Evolutionary conservation across 2,329 filamentous ascomycete genomes (phyloP).

Genomic region (Aspergillus clavatus): DNA sequence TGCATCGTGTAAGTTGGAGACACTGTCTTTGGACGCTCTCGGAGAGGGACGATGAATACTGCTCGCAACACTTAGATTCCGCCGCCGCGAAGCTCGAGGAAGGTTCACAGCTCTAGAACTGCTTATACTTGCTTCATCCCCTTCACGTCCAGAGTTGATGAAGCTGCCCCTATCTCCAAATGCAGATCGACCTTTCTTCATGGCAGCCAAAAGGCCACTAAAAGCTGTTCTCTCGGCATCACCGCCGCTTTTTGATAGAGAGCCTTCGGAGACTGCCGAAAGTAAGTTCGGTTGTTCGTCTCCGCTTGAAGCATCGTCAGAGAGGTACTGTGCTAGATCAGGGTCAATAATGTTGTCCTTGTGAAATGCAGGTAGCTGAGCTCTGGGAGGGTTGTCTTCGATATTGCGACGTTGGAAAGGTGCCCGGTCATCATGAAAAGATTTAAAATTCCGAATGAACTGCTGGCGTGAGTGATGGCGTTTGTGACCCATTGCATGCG

Average conservation of each 20-base stretch:
- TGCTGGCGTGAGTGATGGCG: conserved; percentile 85
- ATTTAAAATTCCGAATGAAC: conserved; percentile 69
- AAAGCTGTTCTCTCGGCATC: conserved; percentile 73
- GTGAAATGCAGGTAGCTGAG: conserved; percentile 83
- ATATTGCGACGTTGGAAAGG: conserved; percentile 75
- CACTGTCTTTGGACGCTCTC: conserved; percentile 57
- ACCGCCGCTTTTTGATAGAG: conserved; percentile 56
- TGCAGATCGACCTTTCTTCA: conserved; percentile 70
- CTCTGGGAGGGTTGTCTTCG: conserved; percentile 61
- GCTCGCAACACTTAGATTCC: conserved; percentile 81
- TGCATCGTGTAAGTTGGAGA: conserved; percentile 34
- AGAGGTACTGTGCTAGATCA: conserved; percentile 90
- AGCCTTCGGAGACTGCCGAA: conserved; percentile 62
- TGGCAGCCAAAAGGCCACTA: conserved; percentile 64
- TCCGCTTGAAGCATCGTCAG: conserved; percentile 85
- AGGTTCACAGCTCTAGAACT: conserved; percentile 56
- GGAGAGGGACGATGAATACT: conserved; percentile 69
- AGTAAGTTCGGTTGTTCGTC: conserved; percentile 89
- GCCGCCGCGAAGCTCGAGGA: conserved; percentile 62
- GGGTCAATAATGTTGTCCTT: conserved; percentile 98
- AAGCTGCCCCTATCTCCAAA: conserved; percentile 71
- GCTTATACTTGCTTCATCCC: conserved; percentile 59
- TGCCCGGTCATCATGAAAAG: conserved; percentile 69
- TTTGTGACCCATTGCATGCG: conserved; percentile 76
- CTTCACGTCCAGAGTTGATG: conserved; percentile 63